Percentiles rank a stretch among this genome's conserved stretches.
phyloP scores from a whole-genome alignment of 768 basidiomycete genomes.

The Scleroderma bovista region DNA sequence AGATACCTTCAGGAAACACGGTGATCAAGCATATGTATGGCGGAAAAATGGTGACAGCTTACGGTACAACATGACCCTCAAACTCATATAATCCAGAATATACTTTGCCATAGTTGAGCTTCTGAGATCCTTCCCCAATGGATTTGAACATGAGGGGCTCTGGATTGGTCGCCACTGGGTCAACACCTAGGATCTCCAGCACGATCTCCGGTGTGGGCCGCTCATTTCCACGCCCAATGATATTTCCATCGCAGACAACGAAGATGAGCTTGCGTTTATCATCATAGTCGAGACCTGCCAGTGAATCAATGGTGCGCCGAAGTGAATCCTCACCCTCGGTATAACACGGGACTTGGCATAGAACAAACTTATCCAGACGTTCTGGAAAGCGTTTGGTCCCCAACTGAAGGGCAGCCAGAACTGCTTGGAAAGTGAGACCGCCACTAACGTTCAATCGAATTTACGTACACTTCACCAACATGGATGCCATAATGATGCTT shows the following conservation, averaged over 20 bases:
- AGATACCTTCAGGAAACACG: constrained; percentile 38
- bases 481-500: constrained; percentile 50
- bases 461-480: constrained; percentile 53
- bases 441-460: background rate
- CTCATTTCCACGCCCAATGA: constrained; percentile 66
- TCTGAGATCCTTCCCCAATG: constrained; percentile 61
- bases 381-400: constrained; percentile 56
- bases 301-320: constrained; percentile 62
- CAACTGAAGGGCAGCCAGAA: constrained; percentile 61
- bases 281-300: constrained; percentile 60
- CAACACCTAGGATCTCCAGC: constrained; percentile 61
- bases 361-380: constrained; percentile 62
- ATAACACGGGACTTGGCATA: constrained; percentile 67
- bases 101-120: constrained; percentile 65
- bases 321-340: constrained; percentile 69
- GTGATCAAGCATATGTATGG: background rate
- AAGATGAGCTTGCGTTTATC: constrained; percentile 67
- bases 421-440: constrained; percentile 27
- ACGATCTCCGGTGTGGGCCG: constrained; percentile 62
- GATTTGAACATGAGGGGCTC: constrained; percentile 66
- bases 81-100: constrained; percentile 70
- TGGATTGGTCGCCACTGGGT: constrained; percentile 54
- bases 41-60: constrained; percentile 16
- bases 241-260: constrained; percentile 66
- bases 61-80: constrained; percentile 66